Percentiles rank a stretch among this genome's conserved stretches.
Conservation (phyloP, 2,329 filamentous ascomycete species). For the Diaporthe destruens region DNA sequence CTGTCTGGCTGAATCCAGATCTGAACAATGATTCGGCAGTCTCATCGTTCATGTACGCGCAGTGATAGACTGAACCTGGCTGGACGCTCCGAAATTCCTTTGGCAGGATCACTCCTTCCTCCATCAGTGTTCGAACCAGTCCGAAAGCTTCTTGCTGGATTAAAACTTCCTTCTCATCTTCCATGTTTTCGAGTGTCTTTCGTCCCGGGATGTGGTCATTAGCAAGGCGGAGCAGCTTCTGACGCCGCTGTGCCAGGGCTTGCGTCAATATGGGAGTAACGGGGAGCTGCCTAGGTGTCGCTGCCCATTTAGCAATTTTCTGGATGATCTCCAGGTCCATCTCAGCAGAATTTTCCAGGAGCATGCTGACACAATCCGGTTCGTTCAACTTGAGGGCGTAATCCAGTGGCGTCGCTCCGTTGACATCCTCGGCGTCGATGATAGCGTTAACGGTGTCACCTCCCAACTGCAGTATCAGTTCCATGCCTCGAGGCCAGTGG, state of each 20-base stretch:
- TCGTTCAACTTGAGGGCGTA: conserved; percentile 8
- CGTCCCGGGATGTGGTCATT: background rate
- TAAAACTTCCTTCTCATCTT: background rate
- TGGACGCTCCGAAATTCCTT: background rate
- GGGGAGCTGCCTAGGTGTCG: background rate
- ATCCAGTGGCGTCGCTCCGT: conserved; percentile 2
- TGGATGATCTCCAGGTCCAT: background rate
- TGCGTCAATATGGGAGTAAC: background rate
- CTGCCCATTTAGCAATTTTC: conserved; percentile 9
- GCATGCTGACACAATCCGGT: background rate
- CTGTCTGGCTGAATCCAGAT: background rate
- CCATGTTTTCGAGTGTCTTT: background rate
- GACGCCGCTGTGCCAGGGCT: background rate
- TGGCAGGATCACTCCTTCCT: background rate
- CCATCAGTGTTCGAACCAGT: background rate
- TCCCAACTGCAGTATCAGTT: background rate
- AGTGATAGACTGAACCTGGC: conserved; percentile 1
- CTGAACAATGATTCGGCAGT: background rate
- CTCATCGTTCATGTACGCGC: conserved; percentile 18
- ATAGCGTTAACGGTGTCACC: background rate
- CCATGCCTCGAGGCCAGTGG: background rate
- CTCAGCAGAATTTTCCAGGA: background rate
- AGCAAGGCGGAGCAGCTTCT: background rate
- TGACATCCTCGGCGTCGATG: conserved; percentile 6
- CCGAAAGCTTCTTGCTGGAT: conserved; percentile 4